Base-by-base conservation (phyloP, 192 early-diverging fungal genomes). In the Dissophora globulifera region DNA sequence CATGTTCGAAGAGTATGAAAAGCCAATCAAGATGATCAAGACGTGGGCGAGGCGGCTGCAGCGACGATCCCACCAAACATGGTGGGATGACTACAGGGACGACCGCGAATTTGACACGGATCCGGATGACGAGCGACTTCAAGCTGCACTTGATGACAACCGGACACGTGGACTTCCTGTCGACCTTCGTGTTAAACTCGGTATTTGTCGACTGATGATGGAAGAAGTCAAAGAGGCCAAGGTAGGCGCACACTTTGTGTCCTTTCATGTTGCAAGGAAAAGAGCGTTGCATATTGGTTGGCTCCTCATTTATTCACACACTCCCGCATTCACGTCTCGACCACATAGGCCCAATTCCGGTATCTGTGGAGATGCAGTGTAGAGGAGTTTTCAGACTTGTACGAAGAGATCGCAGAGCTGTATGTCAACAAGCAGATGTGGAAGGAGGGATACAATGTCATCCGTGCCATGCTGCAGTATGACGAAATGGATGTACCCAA, bases 131-230 rank as follows among this genome's bases (percentile, higher is more conserved):
- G 83, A 56, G 17, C 51, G 60, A 27, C 50, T 75, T 10, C 70
- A 75, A 27, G 54, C 62, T 2, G 47, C 62, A n/a, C 25, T 75
- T 17, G 70, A 59, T 17, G 70, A 75, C 20, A 64, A 60, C 22
- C 62, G 70, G 29, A 75, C 70, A 29, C 46, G 70, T 16, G 70
- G 70, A 19, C 78, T 97, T 29, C 96, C 96, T 0, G 69, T 96
- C 1, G 95, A 98, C 78, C 81, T 99, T 50, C 88, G 94, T 20
- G 88, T 92, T 50, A 93, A 93, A 69, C 85, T 95, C 26, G 97
- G 94, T 2, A 88, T 93, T 22, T 91, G 89, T 62, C 85, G 95
- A 29, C 45, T 97, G 31, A 80, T 85, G 69, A 53, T 95, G 30
- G 92, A 86, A 33, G 82, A 93, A 42, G 62, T 75, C 11, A 87